Base-by-base conservation (phyloP, 2,329 filamentous ascomycete species). In the Pseudocercospora musae region DNA sequence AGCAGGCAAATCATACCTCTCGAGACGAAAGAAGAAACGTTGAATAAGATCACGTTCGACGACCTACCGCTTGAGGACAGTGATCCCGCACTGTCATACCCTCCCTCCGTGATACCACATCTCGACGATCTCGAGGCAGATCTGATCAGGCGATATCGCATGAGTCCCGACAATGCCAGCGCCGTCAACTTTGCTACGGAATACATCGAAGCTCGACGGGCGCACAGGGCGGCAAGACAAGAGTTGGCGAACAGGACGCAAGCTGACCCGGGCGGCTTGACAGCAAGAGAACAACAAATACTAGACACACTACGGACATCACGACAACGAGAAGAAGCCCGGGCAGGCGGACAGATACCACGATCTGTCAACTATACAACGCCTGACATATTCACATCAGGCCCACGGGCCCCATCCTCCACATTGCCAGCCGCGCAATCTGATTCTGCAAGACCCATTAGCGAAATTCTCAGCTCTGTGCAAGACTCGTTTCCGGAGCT, bases 1-100 rank as follows among this genome's bases (percentile, higher is more conserved):
- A 82, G 85, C 57, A 86, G 88, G 50, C 91, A 95, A 73, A 83
- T 89, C 31, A 80, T 95, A 29, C 79, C 84, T 27, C 80, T 94
- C 46, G 84, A 87, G 67, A 80, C 81, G 13, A 81, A 85, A 57
- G 78, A 79, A 29, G 81, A 84, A 25, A 81, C 81, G 3, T 83
- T 87, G 55, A 81, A 86, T 59, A 83, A 83, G 62, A 73, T 88
- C 37, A 52, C 59, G n/a, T 66, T 66, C 31, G 69, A 70, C 25
- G 71, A 71, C 15, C 52, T 71, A n/a, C 63, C 66, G 23, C 58
- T 55, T 80, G 84, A 49, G 77, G 81, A 68, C 10, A 60, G 62
- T 49, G 53, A 60, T 23, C 57, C 62, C 11, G 52, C 42, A 18
- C 20, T 54, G 18, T 54, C 29, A 18, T 54, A 33, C 10, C 33